Evolutionary conservation across 2,329 filamentous ascomycete genomes (phyloP).

Genomic region (Alternaria incomplexa): DNA sequence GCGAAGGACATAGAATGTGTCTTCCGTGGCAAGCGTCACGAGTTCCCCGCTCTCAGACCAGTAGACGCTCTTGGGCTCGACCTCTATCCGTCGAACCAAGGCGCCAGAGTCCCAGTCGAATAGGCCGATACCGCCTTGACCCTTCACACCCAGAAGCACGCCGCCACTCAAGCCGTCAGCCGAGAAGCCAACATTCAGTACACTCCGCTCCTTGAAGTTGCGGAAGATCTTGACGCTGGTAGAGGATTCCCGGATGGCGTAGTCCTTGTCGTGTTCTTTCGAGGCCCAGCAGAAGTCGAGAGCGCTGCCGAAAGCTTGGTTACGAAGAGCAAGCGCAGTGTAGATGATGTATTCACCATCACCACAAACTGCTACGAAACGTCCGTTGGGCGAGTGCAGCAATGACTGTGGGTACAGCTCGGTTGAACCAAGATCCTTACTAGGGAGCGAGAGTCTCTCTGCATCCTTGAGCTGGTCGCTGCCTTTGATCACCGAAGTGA

Average conservation of each 20-base stretch:
- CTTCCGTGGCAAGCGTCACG: slow-evolving; percentile 89
- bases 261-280: slow-evolving; percentile 98
- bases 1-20: slow-evolving; percentile 91
- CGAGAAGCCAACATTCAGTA: slow-evolving; percentile 92
- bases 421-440: slow-evolving; percentile 94
- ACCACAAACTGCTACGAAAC: slow-evolving; percentile 87
- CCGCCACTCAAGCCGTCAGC: slow-evolving; percentile 91
- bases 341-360: slow-evolving; percentile 99
- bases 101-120: slow-evolving; percentile 94
- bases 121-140: slow-evolving; percentile 91
- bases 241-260: slow-evolving; percentile 91
- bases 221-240: slow-evolving; percentile 97
- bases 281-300: slow-evolving; percentile 97
- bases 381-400: slow-evolving; percentile 92
- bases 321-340: slow-evolving; percentile 93
- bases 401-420: slow-evolving; percentile 97
- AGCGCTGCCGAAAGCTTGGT: slow-evolving; percentile 95
- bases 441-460: slow-evolving; percentile 81
- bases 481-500: slow-evolving; percentile 93
- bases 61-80: slow-evolving; percentile 75
- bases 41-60: slow-evolving; percentile 98
- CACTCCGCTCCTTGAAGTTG: slow-evolving; percentile 95
- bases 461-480: slow-evolving; percentile 90
- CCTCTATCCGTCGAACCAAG: slow-evolving; percentile 90
- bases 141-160: slow-evolving; percentile 89